Evolutionary conservation across 2,329 filamentous ascomycete genomes (phyloP), one percentile per base, ranked within the genome.

Genomic region (Akanthomyces muscarius): DNA sequence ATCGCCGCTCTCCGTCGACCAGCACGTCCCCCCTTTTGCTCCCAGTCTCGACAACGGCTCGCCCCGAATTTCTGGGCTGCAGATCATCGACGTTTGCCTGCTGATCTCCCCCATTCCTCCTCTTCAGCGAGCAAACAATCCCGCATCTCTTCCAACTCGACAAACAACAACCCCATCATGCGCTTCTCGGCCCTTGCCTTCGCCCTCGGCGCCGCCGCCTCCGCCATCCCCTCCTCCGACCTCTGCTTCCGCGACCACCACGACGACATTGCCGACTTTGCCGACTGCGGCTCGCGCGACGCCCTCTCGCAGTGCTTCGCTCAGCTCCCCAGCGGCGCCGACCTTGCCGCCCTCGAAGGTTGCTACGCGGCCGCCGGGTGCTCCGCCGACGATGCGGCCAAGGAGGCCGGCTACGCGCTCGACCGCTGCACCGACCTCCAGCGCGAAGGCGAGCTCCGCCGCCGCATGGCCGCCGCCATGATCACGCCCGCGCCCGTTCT

Each of bases 261-360:
- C 65, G 61, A 66, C 28, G 72, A 77, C 56, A 73, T 84, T 55
- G 77, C 79, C 53, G 65, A 63, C 18, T 70, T 72, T 45, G 73
- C 80, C 16, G 73, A 73, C 60, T 84, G 82, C 70, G 81, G 79
- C 53, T 70, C 81, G 68, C 69, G 70, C 63, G 72, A 71, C 62
- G 73, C 76, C 45, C 73, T 84, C 65, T 69, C 72, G 58, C 64
- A 73, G 68, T 85, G 82, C 71, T 73, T 85, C 56, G 64, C 68
- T 11, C 65, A 69, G 41, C 72, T 76, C 36, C 65, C 74, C 16
- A 56, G 68, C 60, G 65, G 70, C 65, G 66, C 74, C 63, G 67
- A 70, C 53, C 57, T 70, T 16, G 60, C 64, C 21, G 73, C 77
- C 54, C 64, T 85, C 63, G 72, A 78, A 66, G 65, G 65, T 33